Evolutionary conservation across 1,284 basidiomycete genomes (phyloP).

Genomic region (Mixia osmundae): DNA sequence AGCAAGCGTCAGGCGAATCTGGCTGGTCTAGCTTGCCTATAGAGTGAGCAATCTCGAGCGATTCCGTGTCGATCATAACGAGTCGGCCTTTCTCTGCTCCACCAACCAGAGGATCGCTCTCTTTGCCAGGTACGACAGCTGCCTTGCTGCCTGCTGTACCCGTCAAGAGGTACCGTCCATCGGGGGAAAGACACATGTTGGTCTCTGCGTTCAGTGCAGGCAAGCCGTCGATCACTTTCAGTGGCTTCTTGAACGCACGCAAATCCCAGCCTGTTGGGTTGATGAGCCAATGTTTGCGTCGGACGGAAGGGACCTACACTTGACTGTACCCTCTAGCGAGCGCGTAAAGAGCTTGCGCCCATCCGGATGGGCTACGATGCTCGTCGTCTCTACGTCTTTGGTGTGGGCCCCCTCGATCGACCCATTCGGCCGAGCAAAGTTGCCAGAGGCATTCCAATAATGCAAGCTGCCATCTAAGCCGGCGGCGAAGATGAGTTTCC

Average conservation of each 20-base stretch:
- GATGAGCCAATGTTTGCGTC: slow-evolving; percentile 2
- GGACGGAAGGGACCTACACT: slow-evolving; percentile 35
- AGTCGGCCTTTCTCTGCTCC: slow-evolving; percentile 30
- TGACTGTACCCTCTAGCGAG: slow-evolving; percentile 81
- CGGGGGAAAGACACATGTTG: slow-evolving; percentile 78
- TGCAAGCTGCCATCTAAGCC: slow-evolving; percentile 71
- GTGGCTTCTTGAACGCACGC: slow-evolving; percentile 60
- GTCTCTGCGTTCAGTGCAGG: slow-evolving; percentile 69
- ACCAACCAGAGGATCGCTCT: slow-evolving; percentile 38
- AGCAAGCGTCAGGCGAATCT: too few relatives aligned
- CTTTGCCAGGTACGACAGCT: slow-evolving; percentile 10
- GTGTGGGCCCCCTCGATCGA: slow-evolving; percentile 56
- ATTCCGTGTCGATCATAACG: slow-evolving; percentile 44
- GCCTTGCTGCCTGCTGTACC: slow-evolving; percentile 30
- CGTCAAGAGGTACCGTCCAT: slow-evolving; percentile 63
- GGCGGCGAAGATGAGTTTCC: slow-evolving; percentile 64
- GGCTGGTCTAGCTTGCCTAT: too few relatives aligned
- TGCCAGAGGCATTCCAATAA: slow-evolving; percentile 76
- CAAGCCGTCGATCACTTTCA: slow-evolving; percentile 37
- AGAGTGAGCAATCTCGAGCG: slow-evolving; percentile 41
- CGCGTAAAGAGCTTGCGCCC: slow-evolving; percentile 55
- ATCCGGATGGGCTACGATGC: slow-evolving; percentile 61
- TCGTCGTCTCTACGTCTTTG: slow-evolving; percentile 59
- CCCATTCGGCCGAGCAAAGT: slow-evolving; percentile 60
- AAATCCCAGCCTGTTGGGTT: slow-evolving; percentile 72